phyloP scores from a whole-genome alignment of 345 rosid species.

The Citrus mangshanensis region DNA sequence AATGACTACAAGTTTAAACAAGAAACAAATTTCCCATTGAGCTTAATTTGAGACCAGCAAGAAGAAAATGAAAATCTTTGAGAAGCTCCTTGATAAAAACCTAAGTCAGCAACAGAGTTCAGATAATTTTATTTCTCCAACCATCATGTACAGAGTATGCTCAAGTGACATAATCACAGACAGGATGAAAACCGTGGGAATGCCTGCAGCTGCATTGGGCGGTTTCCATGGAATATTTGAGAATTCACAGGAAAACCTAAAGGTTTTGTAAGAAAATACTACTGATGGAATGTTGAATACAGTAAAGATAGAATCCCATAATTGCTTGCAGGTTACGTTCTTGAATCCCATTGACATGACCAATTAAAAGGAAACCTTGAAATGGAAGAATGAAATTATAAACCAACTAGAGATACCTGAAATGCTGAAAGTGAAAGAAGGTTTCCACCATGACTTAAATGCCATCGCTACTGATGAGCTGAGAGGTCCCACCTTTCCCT shows the following conservation, averaged over 20 bases:
- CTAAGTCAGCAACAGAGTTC: neutral
- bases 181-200: neutral
- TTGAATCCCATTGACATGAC: neutral
- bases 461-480: conserved; percentile 74
- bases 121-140: neutral
- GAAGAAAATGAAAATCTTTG: neutral
- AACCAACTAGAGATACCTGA: conserved; percentile 44
- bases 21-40: neutral
- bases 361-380: neutral
- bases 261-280: neutral
- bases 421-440: conserved; percentile 74
- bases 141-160: neutral
- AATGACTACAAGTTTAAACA: neutral
- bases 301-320: neutral
- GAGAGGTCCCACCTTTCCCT: conserved; percentile 84
- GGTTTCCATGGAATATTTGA: neutral
- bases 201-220: neutral
- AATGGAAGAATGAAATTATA: neutral
- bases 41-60: neutral
- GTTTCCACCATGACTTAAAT: conserved; percentile 98
- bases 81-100: neutral
- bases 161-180: neutral
- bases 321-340: neutral
- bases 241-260: neutral
- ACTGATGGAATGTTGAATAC: neutral